Conservation (phyloP, 306 rosid species). For the Cucumis hystrix region DNA sequence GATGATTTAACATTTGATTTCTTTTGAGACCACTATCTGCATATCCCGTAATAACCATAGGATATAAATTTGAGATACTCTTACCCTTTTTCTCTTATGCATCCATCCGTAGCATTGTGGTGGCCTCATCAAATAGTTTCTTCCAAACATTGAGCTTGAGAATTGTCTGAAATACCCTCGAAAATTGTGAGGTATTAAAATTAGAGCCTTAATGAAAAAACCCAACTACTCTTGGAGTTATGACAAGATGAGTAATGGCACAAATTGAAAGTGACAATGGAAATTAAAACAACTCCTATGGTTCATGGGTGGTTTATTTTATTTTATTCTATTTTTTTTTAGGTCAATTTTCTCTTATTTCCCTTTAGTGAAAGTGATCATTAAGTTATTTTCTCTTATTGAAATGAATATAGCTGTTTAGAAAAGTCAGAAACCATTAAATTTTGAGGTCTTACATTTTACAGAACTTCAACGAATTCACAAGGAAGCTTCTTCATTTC, state of each 20-base stretch:
- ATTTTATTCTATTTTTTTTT: no score
- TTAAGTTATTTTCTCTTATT: background rate
- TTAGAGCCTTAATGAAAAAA: background rate
- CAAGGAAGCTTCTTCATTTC: conserved; percentile 11
- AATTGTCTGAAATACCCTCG: background rate
- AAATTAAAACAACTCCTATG: background rate
- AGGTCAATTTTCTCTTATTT: background rate
- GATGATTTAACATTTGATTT: no score
- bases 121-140: background rate
- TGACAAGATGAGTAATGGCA: background rate
- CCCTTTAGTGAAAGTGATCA: background rate
- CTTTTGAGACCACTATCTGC: background rate
- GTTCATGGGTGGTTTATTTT: background rate
- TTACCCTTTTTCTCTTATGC: background rate
- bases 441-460: background rate
- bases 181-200: background rate
- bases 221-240: background rate
- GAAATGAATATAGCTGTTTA: background rate
- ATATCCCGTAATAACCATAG: background rate
- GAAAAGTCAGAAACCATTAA: background rate
- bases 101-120: background rate
- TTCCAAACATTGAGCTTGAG: background rate
- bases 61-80: background rate
- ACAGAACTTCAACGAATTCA: background rate
- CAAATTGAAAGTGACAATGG: background rate